Base-by-base conservation (phyloP, 129 eudicot species). In the Artemisia annua region DNA sequence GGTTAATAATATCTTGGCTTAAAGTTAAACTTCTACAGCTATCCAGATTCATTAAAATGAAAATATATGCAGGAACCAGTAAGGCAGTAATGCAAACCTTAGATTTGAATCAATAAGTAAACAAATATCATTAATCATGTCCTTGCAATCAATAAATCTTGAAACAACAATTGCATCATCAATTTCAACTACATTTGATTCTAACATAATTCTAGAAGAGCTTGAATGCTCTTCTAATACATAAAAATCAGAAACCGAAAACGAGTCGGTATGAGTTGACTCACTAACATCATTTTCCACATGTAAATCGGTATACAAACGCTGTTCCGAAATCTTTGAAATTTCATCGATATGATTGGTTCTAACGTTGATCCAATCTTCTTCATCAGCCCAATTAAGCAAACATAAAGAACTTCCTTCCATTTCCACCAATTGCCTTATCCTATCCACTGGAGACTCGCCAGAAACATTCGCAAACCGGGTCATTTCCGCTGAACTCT, bases 361-460 rank as follows among this genome's bases (percentile, higher is more conserved):
- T 58, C 97, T 86, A 2, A 88, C 86, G 0, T 83, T 75, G 49
- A 88, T 57, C 97, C 93, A 91, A 65, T 81, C 86, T 24, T 83
- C 91, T 11, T 81, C 91, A 22, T 79, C 82, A 1, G 48, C 52
- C 92, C 87, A 86, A 26, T 69, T 77, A 3, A 85, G 78, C 62
- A 85, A 67, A 58, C n/a, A 65, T 10, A 77, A 50, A 57, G 3
- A 56, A 20, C 4, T 4, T 48, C 4, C 56, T 58, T 28, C 71
- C 46, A 39, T 39, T 48, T 85, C 79, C 16, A 76, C 54, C 83
- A 91, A 53, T 43, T 75, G 65, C 66, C 70, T 69, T 51, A 91
- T 72, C 78, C 97, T 77, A 9, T 63, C 72, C 43, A 68, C 78
- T 20, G 79, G 83, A 55, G 83, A 80, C 63, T 70, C 76, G 13